Conservation (phyloP, 2,329 filamentous ascomycete species). For the Herpomyces periplanetae region DNA sequence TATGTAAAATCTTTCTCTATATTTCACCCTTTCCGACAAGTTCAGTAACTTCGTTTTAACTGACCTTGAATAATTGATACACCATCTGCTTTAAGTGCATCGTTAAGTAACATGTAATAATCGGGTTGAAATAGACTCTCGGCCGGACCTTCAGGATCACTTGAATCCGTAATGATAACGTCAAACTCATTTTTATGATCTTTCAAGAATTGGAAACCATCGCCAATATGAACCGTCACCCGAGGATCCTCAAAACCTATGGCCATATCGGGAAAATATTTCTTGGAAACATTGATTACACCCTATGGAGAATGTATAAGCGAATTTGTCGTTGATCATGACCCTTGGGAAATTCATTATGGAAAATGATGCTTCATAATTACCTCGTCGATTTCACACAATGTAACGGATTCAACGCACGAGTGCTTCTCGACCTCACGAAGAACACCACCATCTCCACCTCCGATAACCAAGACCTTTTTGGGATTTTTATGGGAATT, state of each 20-base stretch:
- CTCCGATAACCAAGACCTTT: conserved; percentile 90
- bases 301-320: too few species aligned
- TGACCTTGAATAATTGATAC: conserved; percentile 99
- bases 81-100: conserved; percentile 66
- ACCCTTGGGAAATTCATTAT: conserved; percentile 1
- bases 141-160: conserved; percentile 79
- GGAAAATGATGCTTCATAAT: conserved; percentile 2
- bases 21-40: too few species aligned
- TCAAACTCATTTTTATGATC: conserved; percentile 93
- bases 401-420: conserved; percentile 65
- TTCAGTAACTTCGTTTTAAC: too few species aligned
- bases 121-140: conserved; percentile 93
- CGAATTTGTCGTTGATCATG: too few species aligned
- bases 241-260: conserved; percentile 77
- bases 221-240: conserved; percentile 61
- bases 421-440: conserved; percentile 98
- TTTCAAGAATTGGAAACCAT: conserved; percentile 93
- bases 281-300: conserved; percentile 88
- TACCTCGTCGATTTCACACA: conserved; percentile 93
- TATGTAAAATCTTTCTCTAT: neutral
- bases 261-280: conserved; percentile 80
- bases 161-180: conserved; percentile 96
- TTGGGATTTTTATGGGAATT: conserved; percentile 93
- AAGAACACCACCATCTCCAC: conserved; percentile 82
- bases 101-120: conserved; percentile 77